Evolutionary conservation across 140 eudicot species (phyloP).

Genomic region (Flaveria floridana): DNA sequence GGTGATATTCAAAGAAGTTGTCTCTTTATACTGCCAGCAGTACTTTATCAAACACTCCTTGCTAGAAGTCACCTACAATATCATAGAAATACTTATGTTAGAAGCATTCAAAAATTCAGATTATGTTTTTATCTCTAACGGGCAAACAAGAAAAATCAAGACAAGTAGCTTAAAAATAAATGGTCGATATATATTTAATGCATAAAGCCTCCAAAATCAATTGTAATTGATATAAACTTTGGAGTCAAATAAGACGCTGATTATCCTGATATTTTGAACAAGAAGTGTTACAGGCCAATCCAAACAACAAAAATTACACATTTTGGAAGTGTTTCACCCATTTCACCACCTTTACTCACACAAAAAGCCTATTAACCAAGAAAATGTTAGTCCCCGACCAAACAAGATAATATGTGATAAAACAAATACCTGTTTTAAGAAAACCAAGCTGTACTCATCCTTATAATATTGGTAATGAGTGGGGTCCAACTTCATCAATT

Average conservation of each 20-base stretch:
- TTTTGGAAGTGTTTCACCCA: background rate
- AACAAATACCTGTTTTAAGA: slow-evolving; percentile 34
- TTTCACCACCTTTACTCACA: background rate
- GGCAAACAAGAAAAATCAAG: background rate
- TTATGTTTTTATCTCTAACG: background rate
- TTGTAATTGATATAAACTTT: background rate
- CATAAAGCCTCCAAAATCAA: slow-evolving; percentile 10
- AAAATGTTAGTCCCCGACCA: slow-evolving; percentile 3
- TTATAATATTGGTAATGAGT: slow-evolving; percentile 66
- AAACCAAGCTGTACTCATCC: slow-evolving; percentile 68
- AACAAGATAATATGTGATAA: slow-evolving; percentile 15
- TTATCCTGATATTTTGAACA: background rate
- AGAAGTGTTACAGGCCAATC: background rate
- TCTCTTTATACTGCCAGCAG: slow-evolving; percentile 51
- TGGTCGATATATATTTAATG: background rate
- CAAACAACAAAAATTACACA: background rate
- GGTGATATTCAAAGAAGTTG: slow-evolving; percentile 31
- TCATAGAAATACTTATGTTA: background rate
- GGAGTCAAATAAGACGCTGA: background rate
- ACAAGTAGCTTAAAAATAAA: background rate
- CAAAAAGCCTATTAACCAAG: background rate
- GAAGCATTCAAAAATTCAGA: background rate
- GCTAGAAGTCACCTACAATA: slow-evolving; percentile 58
- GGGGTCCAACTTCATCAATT: slow-evolving; percentile 70
- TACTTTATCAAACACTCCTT: slow-evolving; percentile 53